Evolutionary conservation across 2,329 filamentous ascomycete genomes (phyloP), one percentile per base, ranked within the genome.

Genomic region (Epichloe baconii): DNA sequence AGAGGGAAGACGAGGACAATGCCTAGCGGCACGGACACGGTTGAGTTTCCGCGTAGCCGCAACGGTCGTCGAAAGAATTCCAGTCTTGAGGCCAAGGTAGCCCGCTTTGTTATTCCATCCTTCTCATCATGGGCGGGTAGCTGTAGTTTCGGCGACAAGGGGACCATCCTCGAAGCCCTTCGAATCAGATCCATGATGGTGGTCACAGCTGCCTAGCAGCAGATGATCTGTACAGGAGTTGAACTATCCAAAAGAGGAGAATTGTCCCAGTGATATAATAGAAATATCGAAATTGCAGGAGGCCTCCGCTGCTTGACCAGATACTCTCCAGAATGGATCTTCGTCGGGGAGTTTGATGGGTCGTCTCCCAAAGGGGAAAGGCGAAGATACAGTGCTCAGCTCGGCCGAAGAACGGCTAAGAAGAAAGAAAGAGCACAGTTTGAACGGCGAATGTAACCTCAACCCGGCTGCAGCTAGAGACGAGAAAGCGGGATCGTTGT

Each of bases 1-100:
- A 86, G 81, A 57, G 93, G 93, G 66, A 97, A 97, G 59, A 97
- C 74, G 58, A 98, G 78, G 60, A 97, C 88, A 64, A 96, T 82
- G 59, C 91, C 91, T 49, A 98, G 74, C 26, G 93, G 93, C 65
- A 97, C 84, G 48, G 91, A 95, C 67, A 96, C 82, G 63, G 85
- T 86, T 51, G 90, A 96, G 69, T 95, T 95, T 62, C 88, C 88
- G 70, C 83, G 86, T 72, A 98, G 73, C 60, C 90, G 83, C 74
- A 98, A 80, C 48, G 91, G 87, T 64, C 88, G 80, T 60, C 83
- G 78, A 67, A 97, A 87, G 68, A 96, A 94, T 55, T 86, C 84
- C 62, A 94, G 74, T 49, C 76, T 73, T 42, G 74, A 70, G 36
- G 71, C 68, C 46, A 73, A 53, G 23, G 62, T 66, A 53, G 71